Evolutionary conservation across 148 eudicot species (phyloP), one percentile per base, ranked within the genome.

Genomic region (Dysphania ambrosioides): DNA sequence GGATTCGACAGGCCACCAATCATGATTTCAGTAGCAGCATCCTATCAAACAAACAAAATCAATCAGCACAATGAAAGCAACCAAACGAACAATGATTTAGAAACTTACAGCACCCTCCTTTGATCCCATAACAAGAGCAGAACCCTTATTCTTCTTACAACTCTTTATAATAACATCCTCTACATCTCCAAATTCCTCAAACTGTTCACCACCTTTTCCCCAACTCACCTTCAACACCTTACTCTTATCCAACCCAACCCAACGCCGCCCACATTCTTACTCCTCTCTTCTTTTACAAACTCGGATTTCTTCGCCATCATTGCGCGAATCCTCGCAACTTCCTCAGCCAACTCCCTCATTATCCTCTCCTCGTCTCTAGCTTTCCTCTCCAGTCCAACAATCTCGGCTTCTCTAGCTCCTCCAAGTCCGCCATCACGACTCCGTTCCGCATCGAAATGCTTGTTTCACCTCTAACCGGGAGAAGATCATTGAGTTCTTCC

Each of bases 1-100:
- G 96, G 97, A 79, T 94, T 90, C 47, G 93, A 83, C 24, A 91
- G 75, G 85, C 87, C 82, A 44, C 98, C 98, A 59, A 74, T 81
- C 71, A 92, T 73, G 69, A 72, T 73, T 69, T 89, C 87, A 60
- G 80, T 80, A 18, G 89, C 92, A 68, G 96, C 93, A 72, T 44
- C 77, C 98, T 93, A 74, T 23, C 6, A 56, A 3, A 44, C 67
- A 78, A 72, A 73, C 66, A 74, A 63, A 64, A 62, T 40, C 21
- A 41, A 34, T 38, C 40, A 16, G 2, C 44, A 66, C 32, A 74
- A 2, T 19, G 13, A 41, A 19, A 36, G 65, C 4, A 65, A 59
- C n/a, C 5, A 59, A 72, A 11, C 7, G 16, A 35, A 41, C 2
- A 30, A 9, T 53, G 24, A 13, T 34, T n/a, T 23, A 4, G 1